These are phyloP conservation scores for Aspergillus ustus DNA, from an alignment of 2,329 filamentous ascomycete genomes.

Conservation along the genomic window DNA sequence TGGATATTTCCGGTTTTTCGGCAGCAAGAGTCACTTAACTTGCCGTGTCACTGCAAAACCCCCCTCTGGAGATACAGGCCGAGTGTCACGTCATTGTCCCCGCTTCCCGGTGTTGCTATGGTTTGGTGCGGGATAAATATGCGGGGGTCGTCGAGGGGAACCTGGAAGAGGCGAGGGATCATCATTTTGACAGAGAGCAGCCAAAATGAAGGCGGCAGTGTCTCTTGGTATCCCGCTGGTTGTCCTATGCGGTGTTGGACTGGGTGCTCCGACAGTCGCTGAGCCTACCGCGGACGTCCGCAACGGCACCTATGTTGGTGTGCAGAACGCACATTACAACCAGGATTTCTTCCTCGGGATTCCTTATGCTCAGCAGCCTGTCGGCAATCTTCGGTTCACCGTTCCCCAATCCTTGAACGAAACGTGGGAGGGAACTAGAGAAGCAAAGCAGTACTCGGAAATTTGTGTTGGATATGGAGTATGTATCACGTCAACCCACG, in stretches of 20 bases:
- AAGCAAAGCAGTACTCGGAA: conserved; percentile 52
- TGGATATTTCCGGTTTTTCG: neutral
- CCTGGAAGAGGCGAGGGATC: neutral
- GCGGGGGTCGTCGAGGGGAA: neutral
- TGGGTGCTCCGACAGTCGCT: conserved; percentile 28
- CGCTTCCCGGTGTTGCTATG: neutral
- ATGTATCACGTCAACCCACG: conserved; percentile 27
- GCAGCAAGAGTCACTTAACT: neutral
- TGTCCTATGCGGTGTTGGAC: neutral
- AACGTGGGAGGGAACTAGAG: conserved; percentile 47
- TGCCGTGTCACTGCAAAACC: neutral
- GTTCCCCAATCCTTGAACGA: conserved; percentile 55
- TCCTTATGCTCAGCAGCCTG: conserved; percentile 61
- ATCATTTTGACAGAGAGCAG: neutral
- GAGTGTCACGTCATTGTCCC: neutral
- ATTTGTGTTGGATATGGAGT: conserved; percentile 59
- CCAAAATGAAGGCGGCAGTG: neutral
- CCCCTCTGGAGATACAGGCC: neutral
- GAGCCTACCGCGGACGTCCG: conserved; percentile 39
- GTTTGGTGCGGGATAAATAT: neutral
- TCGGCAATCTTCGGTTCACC: conserved; percentile 58
- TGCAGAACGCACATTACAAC: conserved; percentile 44
- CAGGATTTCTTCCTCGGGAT: conserved; percentile 61
- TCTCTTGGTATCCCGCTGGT: neutral
- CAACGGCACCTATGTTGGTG: conserved; percentile 56